These are phyloP conservation scores for Lentinula edodes DNA, from an alignment of 768 basidiomycete species.

Conservation along the genomic window DNA sequence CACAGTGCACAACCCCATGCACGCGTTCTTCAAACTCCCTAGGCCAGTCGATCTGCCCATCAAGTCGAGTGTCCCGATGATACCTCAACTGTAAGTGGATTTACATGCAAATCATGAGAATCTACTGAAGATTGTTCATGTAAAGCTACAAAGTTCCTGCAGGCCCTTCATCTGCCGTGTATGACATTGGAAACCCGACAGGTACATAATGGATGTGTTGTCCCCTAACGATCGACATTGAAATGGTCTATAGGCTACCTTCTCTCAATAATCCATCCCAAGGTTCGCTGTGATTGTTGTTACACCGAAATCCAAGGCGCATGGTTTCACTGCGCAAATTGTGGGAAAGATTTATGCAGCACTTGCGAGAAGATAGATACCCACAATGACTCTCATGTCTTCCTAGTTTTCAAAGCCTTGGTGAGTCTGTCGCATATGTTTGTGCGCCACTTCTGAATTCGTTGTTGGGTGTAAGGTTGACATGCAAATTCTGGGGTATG, in stretches of 20 bases:
- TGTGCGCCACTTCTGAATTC: not conserved
- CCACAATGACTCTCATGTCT: slow-evolving; percentile 78
- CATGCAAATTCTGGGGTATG: slow-evolving; percentile 68
- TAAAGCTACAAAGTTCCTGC: slow-evolving; percentile 60
- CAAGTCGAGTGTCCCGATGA: slow-evolving; percentile 47
- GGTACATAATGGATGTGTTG: slow-evolving; percentile 30
- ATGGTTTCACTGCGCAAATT: slow-evolving; percentile 91
- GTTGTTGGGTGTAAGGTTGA: slow-evolving; percentile 46
- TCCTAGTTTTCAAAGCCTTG: slow-evolving; percentile 81
- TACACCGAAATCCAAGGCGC: slow-evolving; percentile 76
- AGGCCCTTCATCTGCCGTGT: slow-evolving; percentile 40
- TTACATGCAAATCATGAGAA: not conserved
- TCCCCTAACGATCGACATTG: not conserved
- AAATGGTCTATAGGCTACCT: slow-evolving; percentile 49
- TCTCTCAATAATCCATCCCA: slow-evolving; percentile 47
- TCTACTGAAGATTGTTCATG: slow-evolving; percentile 3
- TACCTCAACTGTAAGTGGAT: slow-evolving; percentile 59
- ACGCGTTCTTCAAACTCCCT: slow-evolving; percentile 84
- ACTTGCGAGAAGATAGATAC: slow-evolving; percentile 76
- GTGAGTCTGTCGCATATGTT: slow-evolving; percentile 33
- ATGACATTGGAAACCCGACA: slow-evolving; percentile 43
- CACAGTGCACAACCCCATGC: slow-evolving; percentile 73
- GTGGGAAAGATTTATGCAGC: slow-evolving; percentile 81
- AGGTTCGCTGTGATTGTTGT: slow-evolving; percentile 84
- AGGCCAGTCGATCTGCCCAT: slow-evolving; percentile 67